Evolutionary conservation across 345 rosid species (phyloP), one percentile per base, ranked within the genome.

Genomic region (Acer saccharum): DNA sequence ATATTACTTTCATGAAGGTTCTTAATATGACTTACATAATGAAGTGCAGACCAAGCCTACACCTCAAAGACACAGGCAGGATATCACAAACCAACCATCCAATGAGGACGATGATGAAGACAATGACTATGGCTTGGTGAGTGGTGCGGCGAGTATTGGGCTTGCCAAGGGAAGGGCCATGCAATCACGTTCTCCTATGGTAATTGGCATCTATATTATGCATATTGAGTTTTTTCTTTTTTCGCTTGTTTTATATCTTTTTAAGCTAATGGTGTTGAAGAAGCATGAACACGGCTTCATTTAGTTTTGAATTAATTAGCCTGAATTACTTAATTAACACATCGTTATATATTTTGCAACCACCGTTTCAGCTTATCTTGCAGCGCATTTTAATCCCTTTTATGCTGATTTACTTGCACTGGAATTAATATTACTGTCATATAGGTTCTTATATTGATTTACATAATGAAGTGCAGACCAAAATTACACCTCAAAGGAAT

Each of bases 21-120:
- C 62, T 32, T n/a, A 60, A 20, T 63, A 12, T 20, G 46, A 29
- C 63, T 75, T 72, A 7, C 66, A 55, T 72, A 48, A 46, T n/a
- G 67, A 75, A 60, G 74, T 29, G 14, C 81, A 85, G 86, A 78
- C 29, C 70, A 83, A 77, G 78, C 71, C 7, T 58, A 66, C 81
- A 3, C 77, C 82, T 41, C 84, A 73, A 74, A 78, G 77, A 79
- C 82, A 80, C 23, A 77, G 74, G 3, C 13, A 73, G 43, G 76
- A 65, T 71, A 65, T 69, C 41, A 57, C 58, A 27, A 73, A 23
- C 62, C 85, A 63, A 41, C 46, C 80, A 14, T 2, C 76, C n/a
- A 84, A 84, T 77, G 84, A 85, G 44, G 87, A 83, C 3, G 78
- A 82, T 27, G 83, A 81, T 62, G 86, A 81, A 65, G 88, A 88